phyloP scores from a whole-genome alignment of 148 eudicot species.

The Oxyria digyna region DNA sequence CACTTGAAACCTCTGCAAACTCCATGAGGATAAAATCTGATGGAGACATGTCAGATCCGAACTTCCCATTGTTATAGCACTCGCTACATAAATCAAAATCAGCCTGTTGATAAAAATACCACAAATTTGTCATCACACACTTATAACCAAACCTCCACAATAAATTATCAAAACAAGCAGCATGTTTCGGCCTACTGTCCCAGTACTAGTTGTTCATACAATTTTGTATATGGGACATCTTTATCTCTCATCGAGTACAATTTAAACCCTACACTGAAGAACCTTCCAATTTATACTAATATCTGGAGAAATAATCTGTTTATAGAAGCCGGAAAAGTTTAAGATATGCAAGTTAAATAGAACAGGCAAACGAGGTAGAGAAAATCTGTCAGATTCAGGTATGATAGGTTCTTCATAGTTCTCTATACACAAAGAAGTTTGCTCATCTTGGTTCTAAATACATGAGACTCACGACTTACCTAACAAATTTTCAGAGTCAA shows the following conservation, averaged over 20 bases:
- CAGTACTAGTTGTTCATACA: neutral
- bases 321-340: neutral
- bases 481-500: neutral
- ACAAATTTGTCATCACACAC: neutral
- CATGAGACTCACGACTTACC: neutral
- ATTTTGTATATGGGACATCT: neutral
- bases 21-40: constrained; percentile 97
- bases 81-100: constrained; percentile 94
- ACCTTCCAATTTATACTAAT: neutral
- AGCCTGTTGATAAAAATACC: constrained; percentile 41
- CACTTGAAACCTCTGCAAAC: constrained; percentile 85
- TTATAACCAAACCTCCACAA: neutral
- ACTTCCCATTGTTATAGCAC: constrained; percentile 86
- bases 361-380: neutral
- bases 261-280: neutral
- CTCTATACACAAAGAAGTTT: neutral
- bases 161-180: neutral
- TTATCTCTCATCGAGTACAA: neutral
- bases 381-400: neutral
- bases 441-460: neutral
- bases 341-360: neutral
- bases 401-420: too few relatives aligned
- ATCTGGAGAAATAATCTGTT: neutral
- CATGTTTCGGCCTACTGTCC: neutral
- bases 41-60: constrained; percentile 82